Percentiles rank a stretch among this genome's conserved stretches.
phyloP scores from a whole-genome alignment of 2,329 filamentous ascomycete genomes.

The Fusarium tricinctum region DNA sequence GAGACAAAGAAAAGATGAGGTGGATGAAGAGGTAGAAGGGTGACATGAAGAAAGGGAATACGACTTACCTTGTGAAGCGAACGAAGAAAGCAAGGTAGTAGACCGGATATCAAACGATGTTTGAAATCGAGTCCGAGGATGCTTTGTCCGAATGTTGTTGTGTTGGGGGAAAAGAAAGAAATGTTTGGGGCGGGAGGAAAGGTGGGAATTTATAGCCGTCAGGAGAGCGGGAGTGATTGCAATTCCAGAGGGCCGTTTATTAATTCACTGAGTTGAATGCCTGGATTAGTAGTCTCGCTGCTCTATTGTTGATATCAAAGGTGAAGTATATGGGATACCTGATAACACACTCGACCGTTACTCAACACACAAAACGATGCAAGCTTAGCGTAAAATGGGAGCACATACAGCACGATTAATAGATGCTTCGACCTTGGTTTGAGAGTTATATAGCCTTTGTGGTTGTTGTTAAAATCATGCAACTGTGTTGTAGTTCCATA shows the following conservation, averaged over 20 bases:
- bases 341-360: not conserved
- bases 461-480: slow-evolving; percentile 25
- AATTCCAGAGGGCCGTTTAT: not conserved
- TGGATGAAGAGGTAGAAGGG: not conserved
- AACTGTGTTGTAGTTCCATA: slow-evolving; percentile 17
- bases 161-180: slow-evolving; percentile 11
- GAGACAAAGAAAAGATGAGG: slow-evolving; percentile 4
- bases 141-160: slow-evolving; percentile 2
- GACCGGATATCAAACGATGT: not conserved
- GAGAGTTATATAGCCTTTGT: not conserved
- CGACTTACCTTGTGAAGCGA: slow-evolving; percentile 10
- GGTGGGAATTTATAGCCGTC: slow-evolving; percentile 20
- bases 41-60: not conserved
- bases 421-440: slow-evolving; percentile 1
- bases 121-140: slow-evolving; percentile 7
- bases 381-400: not conserved
- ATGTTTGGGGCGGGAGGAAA: not conserved
- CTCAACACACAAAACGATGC: slow-evolving; percentile 3
- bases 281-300: slow-evolving; percentile 5
- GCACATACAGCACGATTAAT: not conserved
- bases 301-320: slow-evolving; percentile 9
- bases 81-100: not conserved
- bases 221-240: slow-evolving; percentile 9
- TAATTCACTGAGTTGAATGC: not conserved
- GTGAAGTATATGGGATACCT: slow-evolving; percentile 6